Evolutionary conservation across 495 filamentous ascomycete species (phyloP), one percentile per base, ranked within the genome.

Genomic region (Xylaria telfairii): DNA sequence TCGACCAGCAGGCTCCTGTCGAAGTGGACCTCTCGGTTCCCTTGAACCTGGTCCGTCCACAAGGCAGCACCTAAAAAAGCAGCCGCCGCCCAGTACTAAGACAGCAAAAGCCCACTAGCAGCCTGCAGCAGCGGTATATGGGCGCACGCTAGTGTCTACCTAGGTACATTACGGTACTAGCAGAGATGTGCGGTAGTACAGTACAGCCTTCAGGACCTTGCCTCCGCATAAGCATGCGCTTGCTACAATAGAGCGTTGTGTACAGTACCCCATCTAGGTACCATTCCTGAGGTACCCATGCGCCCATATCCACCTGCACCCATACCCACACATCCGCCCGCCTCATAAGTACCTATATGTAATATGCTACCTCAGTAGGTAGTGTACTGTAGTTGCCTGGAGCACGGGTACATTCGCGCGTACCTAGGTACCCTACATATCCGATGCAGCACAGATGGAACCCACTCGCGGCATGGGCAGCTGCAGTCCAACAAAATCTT

Each of bases 401-500:
- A n/a, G 19, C 57, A 37, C 34, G 21, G 59, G 59, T 62, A 62
- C 59, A 41, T 62, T 24, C 12, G 37, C 15, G 21, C 42, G 63
- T 53, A 65, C 62, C 39, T 49, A 34, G 26, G 30, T 49, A 37
- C 44, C 46, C 63, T 62, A 28, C 34, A 41, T 24, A 41, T 62
- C 34, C 37, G 34, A 62, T 42, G 59, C 34, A 30, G 46, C n/a
- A 65, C 26, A 53, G 28, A 53, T 53, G 63, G 28, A 26, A n/a
- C 56, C 67, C 67, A 57, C 49, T 51, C 28, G 24, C 34, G 47
- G 32, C 64, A 68, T 68, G 51, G 57, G 67, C 67, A 54, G 67
- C 67, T 69, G 67, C 67, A 69, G 67, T 69, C 67, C 67, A 69
- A 69, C 67, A 37, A 69, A 69, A 69, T 69, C 67, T 62, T 56